Evolutionary conservation across 805 yeast species (phyloP).

Genomic region (Lipomyces starkeyi): DNA sequence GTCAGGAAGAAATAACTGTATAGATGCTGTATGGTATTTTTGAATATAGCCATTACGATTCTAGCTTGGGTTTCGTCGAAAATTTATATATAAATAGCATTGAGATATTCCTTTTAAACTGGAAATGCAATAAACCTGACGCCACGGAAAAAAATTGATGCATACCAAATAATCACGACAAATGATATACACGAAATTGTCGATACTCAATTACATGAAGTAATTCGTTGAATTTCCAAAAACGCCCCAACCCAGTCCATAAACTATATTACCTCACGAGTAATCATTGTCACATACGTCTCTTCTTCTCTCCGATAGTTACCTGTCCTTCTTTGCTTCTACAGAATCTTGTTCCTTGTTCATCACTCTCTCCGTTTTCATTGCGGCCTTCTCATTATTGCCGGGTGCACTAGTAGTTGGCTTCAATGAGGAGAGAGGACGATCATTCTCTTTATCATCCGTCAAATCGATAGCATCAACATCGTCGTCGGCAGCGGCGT

Average conservation of each 20-base stretch:
- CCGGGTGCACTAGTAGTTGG: neutral
- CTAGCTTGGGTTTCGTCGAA: conserved; percentile 68
- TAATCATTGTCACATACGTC: neutral
- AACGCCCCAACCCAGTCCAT: neutral
- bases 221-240: neutral
- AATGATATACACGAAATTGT: neutral
- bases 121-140: neutral
- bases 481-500: conserved; percentile 15
- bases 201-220: neutral
- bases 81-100: neutral
- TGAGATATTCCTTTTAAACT: neutral
- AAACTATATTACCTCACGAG: neutral
- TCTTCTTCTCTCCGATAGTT: conserved; percentile 1
- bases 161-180: neutral
- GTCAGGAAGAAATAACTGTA: conserved; percentile 11
- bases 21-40: neutral
- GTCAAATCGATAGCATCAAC: conserved; percentile 18
- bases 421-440: neutral
- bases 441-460: conserved; percentile 1
- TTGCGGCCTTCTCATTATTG: neutral
- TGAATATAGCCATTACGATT: conserved; percentile 51
- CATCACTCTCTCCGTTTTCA: neutral
- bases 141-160: neutral
- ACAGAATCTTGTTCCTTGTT: neutral
- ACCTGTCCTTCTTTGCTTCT: neutral